Conservation (phyloP, 139 green algal genomes). For the Tetradesmus obliquus region DNA sequence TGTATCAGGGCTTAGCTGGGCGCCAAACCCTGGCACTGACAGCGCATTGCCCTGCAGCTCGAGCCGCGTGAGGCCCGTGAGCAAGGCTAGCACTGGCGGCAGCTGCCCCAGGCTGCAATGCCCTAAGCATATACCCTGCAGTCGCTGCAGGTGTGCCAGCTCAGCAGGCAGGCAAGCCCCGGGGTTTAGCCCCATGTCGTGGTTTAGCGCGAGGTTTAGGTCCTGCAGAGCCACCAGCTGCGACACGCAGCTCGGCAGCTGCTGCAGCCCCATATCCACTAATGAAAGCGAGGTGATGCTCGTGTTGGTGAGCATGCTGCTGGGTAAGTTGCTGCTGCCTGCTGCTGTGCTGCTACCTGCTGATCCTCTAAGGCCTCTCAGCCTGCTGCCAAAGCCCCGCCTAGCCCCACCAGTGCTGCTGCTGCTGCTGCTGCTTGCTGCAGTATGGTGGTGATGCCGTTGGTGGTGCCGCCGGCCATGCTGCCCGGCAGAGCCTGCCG, state of each 20-base stretch:
- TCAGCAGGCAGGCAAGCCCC: constrained; percentile 2
- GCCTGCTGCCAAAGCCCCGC: background rate
- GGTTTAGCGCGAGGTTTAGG: constrained; percentile 30
- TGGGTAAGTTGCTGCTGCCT: background rate
- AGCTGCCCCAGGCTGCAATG: constrained; percentile 37
- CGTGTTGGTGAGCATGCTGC: background rate
- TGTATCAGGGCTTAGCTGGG: background rate
- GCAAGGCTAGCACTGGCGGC: background rate
- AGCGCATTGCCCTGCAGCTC: constrained; percentile 42
- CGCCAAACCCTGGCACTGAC: background rate
- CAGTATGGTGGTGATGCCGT: background rate
- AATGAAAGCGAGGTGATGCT: background rate
- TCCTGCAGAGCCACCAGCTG: constrained; percentile 31
- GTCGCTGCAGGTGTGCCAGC: background rate
- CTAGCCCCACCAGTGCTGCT: background rate
- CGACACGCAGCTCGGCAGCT: constrained; percentile 5
- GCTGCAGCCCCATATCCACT: constrained; percentile 13
- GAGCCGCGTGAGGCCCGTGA: constrained; percentile 3
- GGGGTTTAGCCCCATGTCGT: constrained; percentile 26
- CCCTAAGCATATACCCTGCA: constrained; percentile 6
- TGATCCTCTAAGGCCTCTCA: background rate
- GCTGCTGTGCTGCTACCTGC: background rate
- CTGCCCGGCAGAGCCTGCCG: background rate
- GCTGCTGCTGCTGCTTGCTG: background rate
- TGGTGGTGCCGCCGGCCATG: background rate